Evolutionary conservation across 2,329 filamentous ascomycete genomes (phyloP).

Genomic region (Colletotrichum ledebouriae): DNA sequence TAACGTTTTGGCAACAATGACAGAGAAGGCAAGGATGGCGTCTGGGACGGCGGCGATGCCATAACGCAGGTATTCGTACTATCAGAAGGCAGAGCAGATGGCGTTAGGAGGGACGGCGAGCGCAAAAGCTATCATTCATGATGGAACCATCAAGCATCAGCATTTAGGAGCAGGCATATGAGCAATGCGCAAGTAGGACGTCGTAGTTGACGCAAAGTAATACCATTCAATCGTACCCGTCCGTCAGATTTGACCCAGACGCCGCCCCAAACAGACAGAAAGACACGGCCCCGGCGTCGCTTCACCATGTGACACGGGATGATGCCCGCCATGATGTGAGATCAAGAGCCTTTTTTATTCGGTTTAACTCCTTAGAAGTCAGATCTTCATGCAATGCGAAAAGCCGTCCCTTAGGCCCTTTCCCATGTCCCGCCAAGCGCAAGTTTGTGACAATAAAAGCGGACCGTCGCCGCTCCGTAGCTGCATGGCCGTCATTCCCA

Average conservation of each 20-base stretch:
- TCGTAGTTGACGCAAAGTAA: slow-evolving; percentile 29
- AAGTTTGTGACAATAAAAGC: slow-evolving; percentile 39
- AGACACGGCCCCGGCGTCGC: slow-evolving; percentile 8
- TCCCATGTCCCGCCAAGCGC: slow-evolving; percentile 42
- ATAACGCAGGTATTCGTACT: slow-evolving; percentile 11
- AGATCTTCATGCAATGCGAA: slow-evolving; percentile 44
- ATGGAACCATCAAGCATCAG: neutral
- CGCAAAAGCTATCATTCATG: neutral
- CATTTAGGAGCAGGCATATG: neutral
- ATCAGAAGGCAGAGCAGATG: slow-evolving; percentile 1
- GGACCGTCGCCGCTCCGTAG: slow-evolving; percentile 37
- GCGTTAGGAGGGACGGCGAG: slow-evolving; percentile 8
- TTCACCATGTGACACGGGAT: slow-evolving; percentile 9
- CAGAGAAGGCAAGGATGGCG: neutral
- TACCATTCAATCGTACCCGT: slow-evolving; percentile 31
- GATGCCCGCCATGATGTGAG: slow-evolving; percentile 20
- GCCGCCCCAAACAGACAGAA: slow-evolving; percentile 24
- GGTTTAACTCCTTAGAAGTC: slow-evolving; percentile 42
- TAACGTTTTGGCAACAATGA: slow-evolving; percentile 25
- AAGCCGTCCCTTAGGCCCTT: slow-evolving; percentile 38
- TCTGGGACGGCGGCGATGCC: neutral
- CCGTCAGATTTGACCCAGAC: slow-evolving; percentile 25
- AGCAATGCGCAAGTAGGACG: neutral
- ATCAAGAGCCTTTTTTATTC: slow-evolving; percentile 44
- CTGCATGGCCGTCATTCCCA: slow-evolving; percentile 39